These are phyloP conservation scores for Didymella segeticola DNA, from an alignment of 2,329 filamentous ascomycete genomes.

Conservation along the genomic window DNA sequence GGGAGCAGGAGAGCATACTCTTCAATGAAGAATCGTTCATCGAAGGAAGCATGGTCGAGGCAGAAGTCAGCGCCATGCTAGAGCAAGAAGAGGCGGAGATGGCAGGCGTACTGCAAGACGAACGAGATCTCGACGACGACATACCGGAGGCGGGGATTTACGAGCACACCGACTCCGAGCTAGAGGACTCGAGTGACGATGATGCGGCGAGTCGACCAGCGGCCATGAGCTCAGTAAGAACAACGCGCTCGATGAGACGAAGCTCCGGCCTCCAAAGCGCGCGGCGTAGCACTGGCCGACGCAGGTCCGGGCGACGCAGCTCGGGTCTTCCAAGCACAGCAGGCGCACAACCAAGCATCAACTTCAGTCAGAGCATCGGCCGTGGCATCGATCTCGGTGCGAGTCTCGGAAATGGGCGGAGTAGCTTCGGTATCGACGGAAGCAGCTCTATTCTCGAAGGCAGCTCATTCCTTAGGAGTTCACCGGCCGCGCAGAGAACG, in stretches of 20 bases:
- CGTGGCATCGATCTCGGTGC: slow-evolving; percentile 26
- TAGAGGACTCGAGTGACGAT: slow-evolving; percentile 49
- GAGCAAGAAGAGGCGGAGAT: slow-evolving; percentile 57
- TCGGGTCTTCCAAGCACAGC: slow-evolving; percentile 7
- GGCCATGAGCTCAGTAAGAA: slow-evolving; percentile 29
- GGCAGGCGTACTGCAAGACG: slow-evolving; percentile 55
- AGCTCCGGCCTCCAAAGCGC: slow-evolving; percentile 32
- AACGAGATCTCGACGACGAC: slow-evolving; percentile 58
- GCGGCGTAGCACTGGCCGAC: slow-evolving; percentile 27
- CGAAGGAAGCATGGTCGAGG: slow-evolving; percentile 53
- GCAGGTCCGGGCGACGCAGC: slow-evolving; percentile 9
- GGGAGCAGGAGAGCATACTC: slow-evolving; percentile 54
- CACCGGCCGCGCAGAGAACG: slow-evolving; percentile 38
- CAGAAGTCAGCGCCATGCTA: slow-evolving; percentile 47
- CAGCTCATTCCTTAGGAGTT: slow-evolving; percentile 46
- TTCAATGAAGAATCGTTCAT: slow-evolving; percentile 59
- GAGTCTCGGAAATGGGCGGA: slow-evolving; percentile 33
- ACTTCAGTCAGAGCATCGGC: slow-evolving; percentile 4
- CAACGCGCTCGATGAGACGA: slow-evolving; percentile 24
- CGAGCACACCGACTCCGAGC: slow-evolving; percentile 62
- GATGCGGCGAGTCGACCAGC: slow-evolving; percentile 32
- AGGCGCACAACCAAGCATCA: slow-evolving; percentile 2
- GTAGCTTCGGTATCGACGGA: slow-evolving; percentile 43
- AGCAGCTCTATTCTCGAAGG: slow-evolving; percentile 47
- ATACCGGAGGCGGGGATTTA: slow-evolving; percentile 61